Conservation (phyloP, 495 filamentous ascomycete genomes). For the Aspergillus mulundensis region DNA sequence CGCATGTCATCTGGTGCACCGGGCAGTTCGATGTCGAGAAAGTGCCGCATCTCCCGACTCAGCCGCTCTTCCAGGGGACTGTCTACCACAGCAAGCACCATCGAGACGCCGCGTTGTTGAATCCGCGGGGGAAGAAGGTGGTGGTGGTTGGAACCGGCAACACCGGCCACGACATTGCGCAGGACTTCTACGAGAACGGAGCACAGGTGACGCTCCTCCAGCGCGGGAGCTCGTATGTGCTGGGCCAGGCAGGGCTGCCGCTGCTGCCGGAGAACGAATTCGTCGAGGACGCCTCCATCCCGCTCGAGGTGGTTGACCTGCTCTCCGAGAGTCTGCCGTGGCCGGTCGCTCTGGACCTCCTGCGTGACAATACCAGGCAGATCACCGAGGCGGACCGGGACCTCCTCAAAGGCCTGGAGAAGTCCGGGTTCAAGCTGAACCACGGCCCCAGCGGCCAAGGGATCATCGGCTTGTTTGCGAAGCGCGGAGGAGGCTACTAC, state of each 20-base stretch:
- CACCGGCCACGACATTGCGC: constrained; percentile 77
- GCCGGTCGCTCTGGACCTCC: constrained; percentile 53
- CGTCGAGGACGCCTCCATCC: not conserved
- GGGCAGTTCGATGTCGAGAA: not conserved
- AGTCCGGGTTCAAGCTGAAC: constrained; percentile 66
- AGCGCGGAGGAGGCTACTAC: constrained; percentile 72
- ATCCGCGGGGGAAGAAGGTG: constrained; percentile 55
- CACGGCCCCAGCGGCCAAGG: constrained; percentile 59
- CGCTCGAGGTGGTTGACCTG: constrained; percentile 58
- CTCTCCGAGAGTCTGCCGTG: constrained; percentile 50
- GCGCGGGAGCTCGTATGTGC: constrained; percentile 67
- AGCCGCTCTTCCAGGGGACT: constrained; percentile 43
- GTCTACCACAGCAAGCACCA: constrained; percentile 43
- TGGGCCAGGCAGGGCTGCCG: constrained; percentile 53
- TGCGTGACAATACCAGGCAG: constrained; percentile 44
- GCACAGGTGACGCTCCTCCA: constrained; percentile 73
- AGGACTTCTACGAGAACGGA: constrained; percentile 75
- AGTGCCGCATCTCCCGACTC: constrained; percentile 41
- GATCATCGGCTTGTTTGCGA: constrained; percentile 63
- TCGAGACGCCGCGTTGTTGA: constrained; percentile 30
- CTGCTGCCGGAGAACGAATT: constrained; percentile 32
- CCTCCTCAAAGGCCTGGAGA: constrained; percentile 54
- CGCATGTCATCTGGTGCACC: constrained; percentile 33
- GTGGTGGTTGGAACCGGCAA: constrained; percentile 78
- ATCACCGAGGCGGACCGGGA: constrained; percentile 49